phyloP scores from a whole-genome alignment of 192 early-diverging fungal species.

The Jimgerdemannia flammicorona region DNA sequence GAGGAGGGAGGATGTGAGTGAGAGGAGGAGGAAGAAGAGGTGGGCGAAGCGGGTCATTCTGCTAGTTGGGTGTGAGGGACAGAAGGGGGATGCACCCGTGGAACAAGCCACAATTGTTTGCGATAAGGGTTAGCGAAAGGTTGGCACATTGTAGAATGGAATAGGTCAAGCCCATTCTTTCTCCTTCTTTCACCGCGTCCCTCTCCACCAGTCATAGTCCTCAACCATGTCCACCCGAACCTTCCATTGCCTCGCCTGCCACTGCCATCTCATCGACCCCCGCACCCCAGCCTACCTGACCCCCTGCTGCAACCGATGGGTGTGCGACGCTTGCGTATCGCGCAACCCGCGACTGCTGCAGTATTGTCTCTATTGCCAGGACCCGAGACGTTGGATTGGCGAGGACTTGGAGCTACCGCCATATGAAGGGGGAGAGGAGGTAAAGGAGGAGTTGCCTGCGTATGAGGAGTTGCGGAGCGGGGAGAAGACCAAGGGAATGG shows the following conservation, averaged over 20 bases:
- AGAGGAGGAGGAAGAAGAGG: no score
- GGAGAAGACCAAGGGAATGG: not conserved
- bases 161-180: no score
- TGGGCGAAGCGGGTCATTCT: no score
- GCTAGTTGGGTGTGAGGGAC: no score
- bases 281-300: not conserved
- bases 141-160: no score
- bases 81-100: no score
- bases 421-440: not conserved
- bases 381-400: not conserved
- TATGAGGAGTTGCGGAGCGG: not conserved
- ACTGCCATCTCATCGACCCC: not conserved
- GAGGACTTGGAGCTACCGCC: not conserved
- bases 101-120: no score
- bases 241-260: conserved; percentile 8
- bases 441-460: not conserved
- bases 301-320: conserved; percentile 13
- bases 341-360: not conserved
- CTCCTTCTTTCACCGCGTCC: no score
- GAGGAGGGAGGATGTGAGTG: no score
- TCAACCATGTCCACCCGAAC: not conserved
- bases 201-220: no score
- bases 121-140: no score
- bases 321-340: conserved; percentile 6
- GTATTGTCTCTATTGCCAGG: conserved; percentile 9